Percentiles rank a stretch among this genome's conserved stretches.
These are phyloP conservation scores for Cryphonectria nitschkei DNA, from an alignment of 2,329 filamentous ascomycete species.

Conservation along the genomic window DNA sequence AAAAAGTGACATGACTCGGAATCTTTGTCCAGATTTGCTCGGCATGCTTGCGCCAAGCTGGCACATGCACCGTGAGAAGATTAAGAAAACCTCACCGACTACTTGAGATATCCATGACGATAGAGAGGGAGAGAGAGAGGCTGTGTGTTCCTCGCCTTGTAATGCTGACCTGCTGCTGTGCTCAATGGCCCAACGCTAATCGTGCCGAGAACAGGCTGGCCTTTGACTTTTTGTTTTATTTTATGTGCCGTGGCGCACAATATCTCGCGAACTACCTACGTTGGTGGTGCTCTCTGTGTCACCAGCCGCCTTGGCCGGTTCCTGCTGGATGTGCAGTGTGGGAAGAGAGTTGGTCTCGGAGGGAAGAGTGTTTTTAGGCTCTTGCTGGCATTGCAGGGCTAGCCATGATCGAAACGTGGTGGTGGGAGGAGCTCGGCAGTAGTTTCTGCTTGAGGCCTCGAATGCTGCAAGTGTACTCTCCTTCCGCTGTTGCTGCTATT, in stretches of 20 bases:
- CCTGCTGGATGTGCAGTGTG: not conserved
- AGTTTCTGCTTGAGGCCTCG: not conserved
- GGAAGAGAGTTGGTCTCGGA: not conserved
- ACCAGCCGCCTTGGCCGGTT: not conserved
- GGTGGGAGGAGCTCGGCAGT: not conserved
- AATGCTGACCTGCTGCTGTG: not conserved
- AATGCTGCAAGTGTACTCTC: not conserved
- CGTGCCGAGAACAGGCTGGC: not conserved
- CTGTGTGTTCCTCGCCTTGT: not conserved
- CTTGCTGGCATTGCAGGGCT: not conserved
- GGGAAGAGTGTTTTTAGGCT: not conserved
- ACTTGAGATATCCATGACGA: not conserved
- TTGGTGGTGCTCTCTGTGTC: not conserved
- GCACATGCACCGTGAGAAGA: not conserved
- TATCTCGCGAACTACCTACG: not conserved
- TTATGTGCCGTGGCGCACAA: not conserved
- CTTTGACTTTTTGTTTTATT: not conserved
- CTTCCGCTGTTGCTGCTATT: too few relatives aligned
- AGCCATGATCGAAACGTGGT: not conserved
- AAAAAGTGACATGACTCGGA: slow-evolving; percentile 1
- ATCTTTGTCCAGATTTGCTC: not conserved
- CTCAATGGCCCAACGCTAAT: not conserved
- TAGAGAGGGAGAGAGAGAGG: too few relatives aligned
- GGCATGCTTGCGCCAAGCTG: not conserved
- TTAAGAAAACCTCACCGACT: not conserved